Base-by-base conservation (phyloP, 2,329 filamentous ascomycete genomes). In the Hymenoscyphus scutula region DNA sequence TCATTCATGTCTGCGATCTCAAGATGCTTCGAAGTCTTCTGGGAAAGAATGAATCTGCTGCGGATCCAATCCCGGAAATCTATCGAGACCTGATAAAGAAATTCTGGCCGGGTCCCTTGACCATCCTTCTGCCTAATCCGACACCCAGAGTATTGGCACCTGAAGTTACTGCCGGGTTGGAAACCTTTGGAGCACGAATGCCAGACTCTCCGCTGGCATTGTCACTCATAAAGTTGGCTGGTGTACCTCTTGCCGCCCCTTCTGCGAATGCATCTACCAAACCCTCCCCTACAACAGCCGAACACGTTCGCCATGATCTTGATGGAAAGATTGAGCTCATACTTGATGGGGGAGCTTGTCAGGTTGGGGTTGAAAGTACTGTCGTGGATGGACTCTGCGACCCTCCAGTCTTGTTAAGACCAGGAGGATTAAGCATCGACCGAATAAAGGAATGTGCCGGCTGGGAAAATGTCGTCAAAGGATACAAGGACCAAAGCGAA, bases 61-160 rank as follows among this genome's bases (percentile, higher is more conserved):
- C 10, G 45, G 67, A 73, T 59, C 66, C 67, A 8, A 70, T 74
- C 8, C 72, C 73, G 38, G 65, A 67, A 5, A 71, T 74, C 10
- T 99, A 99, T 77, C 81, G 81, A 62, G 80, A 91, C 0, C 77
- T 99, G 25, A 91, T 98, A 62, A 78, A 86, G 61, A 82, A 81
- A 53, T 99, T 97, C 80, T 99, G 95, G 95, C 95, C 95, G 0
- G 95, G 95, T 0, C 93, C 95, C 0, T 77, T 99, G 59, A 99
- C 95, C 0, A 92, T 99, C 66, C 83, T 99, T 53, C 82, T 99
- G 6, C 91, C 89, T 0, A 89, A 91, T 58, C 90, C 91, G 0
- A 70, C 78, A n/a, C 77, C 78, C 1, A 90, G 89, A 1, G 81
- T 82, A 15, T 82, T 99, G 6, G 93, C 94, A 0, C 86, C 90